phyloP scores from a whole-genome alignment of 345 rosid genomes.

The Eucalyptus sp. region DNA sequence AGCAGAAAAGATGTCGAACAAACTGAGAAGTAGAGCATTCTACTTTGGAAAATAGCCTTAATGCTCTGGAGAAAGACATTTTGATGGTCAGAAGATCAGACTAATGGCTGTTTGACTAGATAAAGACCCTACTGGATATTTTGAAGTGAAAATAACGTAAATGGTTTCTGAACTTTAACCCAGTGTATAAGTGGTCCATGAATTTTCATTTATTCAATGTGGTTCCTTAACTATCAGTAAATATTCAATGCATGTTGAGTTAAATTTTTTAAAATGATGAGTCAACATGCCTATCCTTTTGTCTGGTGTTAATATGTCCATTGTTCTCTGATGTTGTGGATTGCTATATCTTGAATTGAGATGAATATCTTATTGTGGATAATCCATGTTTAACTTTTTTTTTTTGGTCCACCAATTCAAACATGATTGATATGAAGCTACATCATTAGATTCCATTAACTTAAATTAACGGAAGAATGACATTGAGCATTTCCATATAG shows the following conservation, averaged over 20 bases:
- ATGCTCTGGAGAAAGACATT: neutral
- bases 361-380: neutral
- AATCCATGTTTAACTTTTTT: neutral
- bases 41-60: neutral
- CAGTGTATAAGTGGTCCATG: fast-evolving
- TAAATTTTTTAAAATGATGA: no score
- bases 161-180: fast-evolving
- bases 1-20: neutral
- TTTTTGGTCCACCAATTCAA: neutral
- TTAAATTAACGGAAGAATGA: fast-evolving
- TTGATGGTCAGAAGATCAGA: neutral
- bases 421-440: neutral
- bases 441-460: neutral
- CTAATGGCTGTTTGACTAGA: neutral
- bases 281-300: neutral
- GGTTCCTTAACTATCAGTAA: fast-evolving
- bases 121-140: neutral
- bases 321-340: neutral
- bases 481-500: no score
- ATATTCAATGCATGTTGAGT: neutral
- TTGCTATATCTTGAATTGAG: neutral
- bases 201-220: no score
- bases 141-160: neutral
- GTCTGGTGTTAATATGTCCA: neutral
- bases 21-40: neutral